Percentiles rank a stretch among this genome's conserved stretches.
Conservation (phyloP, 1,284 basidiomycete species). For the Apiotrichum domesticum region DNA sequence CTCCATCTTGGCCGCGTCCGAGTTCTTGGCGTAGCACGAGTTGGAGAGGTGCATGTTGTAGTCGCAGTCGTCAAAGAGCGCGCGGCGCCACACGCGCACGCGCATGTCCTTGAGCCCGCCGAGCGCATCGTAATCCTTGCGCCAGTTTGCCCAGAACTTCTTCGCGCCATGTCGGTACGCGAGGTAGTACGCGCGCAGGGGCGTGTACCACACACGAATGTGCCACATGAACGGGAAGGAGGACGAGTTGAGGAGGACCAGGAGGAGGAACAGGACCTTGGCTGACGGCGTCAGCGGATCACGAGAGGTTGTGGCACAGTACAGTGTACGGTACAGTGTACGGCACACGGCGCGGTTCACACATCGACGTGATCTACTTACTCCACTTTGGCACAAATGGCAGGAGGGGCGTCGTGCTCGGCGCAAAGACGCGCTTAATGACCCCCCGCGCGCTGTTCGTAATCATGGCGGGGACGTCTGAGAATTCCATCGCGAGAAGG, state of each 20-base stretch:
- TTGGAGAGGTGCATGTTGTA: conserved; percentile 47
- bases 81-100: conserved; percentile 25
- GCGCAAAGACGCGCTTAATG: conserved; percentile 6
- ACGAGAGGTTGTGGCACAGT: not conserved
- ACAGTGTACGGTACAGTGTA: too few relatives aligned
- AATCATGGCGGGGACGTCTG: conserved; percentile 3
- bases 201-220: conserved; percentile 34
- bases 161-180: conserved; percentile 24
- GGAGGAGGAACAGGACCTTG: conserved; percentile 38
- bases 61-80: conserved; percentile 45
- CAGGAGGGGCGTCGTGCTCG: conserved; percentile 28
- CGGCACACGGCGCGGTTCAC: too few relatives aligned
- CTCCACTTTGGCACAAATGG: conserved; percentile 39
- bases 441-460: conserved; percentile 3
- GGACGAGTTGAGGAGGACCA: conserved; percentile 37
- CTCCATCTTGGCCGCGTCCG: conserved; percentile 53
- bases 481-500: not conserved
- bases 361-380: conserved; percentile 15
- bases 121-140: conserved; percentile 15
- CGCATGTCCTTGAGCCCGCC: conserved; percentile 28
- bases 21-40: conserved; percentile 48
- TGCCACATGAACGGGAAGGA: conserved; percentile 46
- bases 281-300: conserved; percentile 23
- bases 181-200: conserved; percentile 23
- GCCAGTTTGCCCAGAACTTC: conserved; percentile 30